phyloP scores from a whole-genome alignment of 2,329 filamentous ascomycete species.

The Colletotrichum musae region DNA sequence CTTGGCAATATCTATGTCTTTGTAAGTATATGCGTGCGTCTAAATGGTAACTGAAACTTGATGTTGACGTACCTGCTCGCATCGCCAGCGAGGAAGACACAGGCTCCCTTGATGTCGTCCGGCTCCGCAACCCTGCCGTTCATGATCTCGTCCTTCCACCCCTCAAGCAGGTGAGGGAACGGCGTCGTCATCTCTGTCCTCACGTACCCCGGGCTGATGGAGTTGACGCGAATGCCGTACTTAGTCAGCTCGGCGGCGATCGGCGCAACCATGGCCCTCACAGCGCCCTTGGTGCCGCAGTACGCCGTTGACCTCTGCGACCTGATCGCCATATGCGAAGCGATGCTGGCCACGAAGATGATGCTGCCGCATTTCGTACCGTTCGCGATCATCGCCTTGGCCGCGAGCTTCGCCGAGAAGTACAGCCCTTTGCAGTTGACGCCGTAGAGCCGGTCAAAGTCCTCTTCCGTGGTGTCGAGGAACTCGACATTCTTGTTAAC shows the following conservation, averaged over 20 bases:
- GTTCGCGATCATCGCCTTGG: conserved; percentile 65
- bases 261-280: conserved; percentile 38
- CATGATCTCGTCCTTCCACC: conserved; percentile 66
- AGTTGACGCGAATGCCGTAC: conserved; percentile 36
- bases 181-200: conserved; percentile 46
- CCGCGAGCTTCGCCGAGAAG: conserved; percentile 63
- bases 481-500: conserved; percentile 48
- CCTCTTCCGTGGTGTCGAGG: conserved; percentile 27
- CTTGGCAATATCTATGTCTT: conserved; percentile 53
- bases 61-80: conserved; percentile 57
- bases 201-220: conserved; percentile 40
- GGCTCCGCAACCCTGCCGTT: conserved; percentile 61
- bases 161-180: conserved; percentile 62
- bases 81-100: conserved; percentile 63
- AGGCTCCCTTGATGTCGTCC: conserved; percentile 64
- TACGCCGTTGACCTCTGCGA: conserved; percentile 59
- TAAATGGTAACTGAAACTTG: no score
- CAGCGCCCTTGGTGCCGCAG: conserved; percentile 39
- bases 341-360: conserved; percentile 67
- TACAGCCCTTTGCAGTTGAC: conserved; percentile 43
- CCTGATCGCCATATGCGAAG: conserved; percentile 64
- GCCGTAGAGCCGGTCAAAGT: conserved; percentile 29
- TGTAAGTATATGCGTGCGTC: not conserved
- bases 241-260: conserved; percentile 35
- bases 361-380: conserved; percentile 66